These are phyloP conservation scores for Fusarium illudens DNA, from an alignment of 2,329 filamentous ascomycete species.

Conservation along the genomic window DNA sequence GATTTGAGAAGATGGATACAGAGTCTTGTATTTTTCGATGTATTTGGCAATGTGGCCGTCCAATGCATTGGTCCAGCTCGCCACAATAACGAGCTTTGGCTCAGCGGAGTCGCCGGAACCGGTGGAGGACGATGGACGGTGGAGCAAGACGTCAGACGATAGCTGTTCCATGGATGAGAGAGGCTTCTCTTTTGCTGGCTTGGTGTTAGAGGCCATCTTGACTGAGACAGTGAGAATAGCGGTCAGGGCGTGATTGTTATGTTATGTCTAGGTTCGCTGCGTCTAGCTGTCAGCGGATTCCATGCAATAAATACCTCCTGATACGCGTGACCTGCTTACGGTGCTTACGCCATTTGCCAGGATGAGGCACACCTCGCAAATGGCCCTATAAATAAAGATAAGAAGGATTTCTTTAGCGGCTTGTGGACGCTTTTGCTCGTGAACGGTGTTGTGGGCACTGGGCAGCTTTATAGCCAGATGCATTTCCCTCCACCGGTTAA, in stretches of 20 bases:
- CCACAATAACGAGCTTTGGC: conserved; percentile 21
- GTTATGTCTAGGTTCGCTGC: neutral
- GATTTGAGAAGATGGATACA: neutral
- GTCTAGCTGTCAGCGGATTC: neutral
- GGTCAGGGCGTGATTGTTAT: neutral
- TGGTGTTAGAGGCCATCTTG: neutral
- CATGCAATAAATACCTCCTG: neutral
- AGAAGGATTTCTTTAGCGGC: neutral
- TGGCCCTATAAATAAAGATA: too few species aligned
- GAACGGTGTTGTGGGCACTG: neutral
- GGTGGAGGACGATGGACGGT: neutral
- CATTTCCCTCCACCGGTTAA: too few species aligned
- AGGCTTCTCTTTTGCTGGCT: neutral
- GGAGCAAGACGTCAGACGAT: conserved; percentile 7
- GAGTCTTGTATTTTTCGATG: conserved; percentile 10
- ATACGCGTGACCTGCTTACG: neutral
- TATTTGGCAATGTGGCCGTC: conserved; percentile 26
- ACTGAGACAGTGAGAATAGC: neutral
- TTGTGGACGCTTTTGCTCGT: neutral
- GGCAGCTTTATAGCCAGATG: neutral
- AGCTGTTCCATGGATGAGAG: conserved; percentile 24
- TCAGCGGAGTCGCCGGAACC: neutral
- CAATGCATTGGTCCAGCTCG: conserved; percentile 20
- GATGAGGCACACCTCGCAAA: neutral
- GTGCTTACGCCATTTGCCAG: neutral